A percentile compares a stretch with the other conserved stretches of the same genome.
These are phyloP conservation scores for Umbelopsis ramanniana DNA, from an alignment of 192 early-diverging fungal species.

Conservation along the genomic window DNA sequence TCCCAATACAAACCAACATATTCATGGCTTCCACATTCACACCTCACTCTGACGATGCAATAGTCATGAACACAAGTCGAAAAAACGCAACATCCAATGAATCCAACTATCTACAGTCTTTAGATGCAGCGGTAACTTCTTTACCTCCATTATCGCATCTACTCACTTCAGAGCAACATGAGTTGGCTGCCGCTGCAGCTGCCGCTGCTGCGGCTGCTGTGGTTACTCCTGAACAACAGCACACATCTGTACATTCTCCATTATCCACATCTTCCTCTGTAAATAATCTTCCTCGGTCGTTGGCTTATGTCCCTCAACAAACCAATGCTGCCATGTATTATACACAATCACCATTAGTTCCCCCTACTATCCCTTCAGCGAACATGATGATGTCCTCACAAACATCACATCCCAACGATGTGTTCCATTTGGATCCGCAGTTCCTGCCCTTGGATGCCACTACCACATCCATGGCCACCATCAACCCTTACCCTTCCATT, in stretches of 20 bases:
- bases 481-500: conserved; percentile 19
- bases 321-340: conserved; percentile 12
- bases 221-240: neutral
- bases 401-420: neutral
- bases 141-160: conserved; percentile 21
- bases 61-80: neutral
- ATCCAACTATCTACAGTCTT: neutral
- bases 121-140: conserved; percentile 1
- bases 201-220: conserved; percentile 3
- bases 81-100: neutral
- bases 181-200: conserved; percentile 5
- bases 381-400: neutral
- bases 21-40: neutral
- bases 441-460: conserved; percentile 16
- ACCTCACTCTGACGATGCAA: neutral
- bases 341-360: conserved; percentile 5
- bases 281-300: neutral
- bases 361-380: conserved; percentile 1
- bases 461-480: conserved; percentile 12
- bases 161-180: conserved; percentile 17
- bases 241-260: neutral
- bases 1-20: neutral
- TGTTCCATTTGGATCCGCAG: conserved; percentile 1
- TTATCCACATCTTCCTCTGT: conserved; percentile 5
- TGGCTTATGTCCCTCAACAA: neutral